Base-by-base conservation (phyloP, 2,329 filamentous ascomycete genomes). In the Fusarium pseudograminearum region DNA sequence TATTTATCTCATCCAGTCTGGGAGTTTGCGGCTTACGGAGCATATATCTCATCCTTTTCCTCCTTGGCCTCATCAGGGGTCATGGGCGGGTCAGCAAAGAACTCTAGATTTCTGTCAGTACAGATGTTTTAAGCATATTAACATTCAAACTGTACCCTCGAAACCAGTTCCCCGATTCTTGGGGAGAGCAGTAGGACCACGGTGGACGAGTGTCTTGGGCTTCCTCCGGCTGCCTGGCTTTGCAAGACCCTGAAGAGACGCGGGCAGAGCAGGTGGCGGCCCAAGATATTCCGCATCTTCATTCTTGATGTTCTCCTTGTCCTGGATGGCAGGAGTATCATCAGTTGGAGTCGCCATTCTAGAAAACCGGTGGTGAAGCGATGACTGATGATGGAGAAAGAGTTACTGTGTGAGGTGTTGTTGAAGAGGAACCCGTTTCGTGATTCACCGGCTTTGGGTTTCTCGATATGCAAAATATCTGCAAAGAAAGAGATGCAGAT, bases 41-140 rank as follows among this genome's bases (percentile, higher is more conserved):
- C 78, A 76, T 97, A 99, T 26, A 96, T 81, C 15, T 86, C 83
- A 22, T 85, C 74, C 41, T 75, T 81, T 74, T 97, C 92, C 52
- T 91, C 85, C 5, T 85, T 80, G 50, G 87, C 85, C 75, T 97
- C 90, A 0, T 84, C 84, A 0, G 90, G 89, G 0, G 91, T 94
- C 65, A 97, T 81, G 0, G 94, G 94, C 2, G 90, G 85, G 78
- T 98, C 95, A 15, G 91, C 89, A 76, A 88, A 96, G 78, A 89
- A 93, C 66, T 94, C 90, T 87, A 59, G 50, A 31, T 9, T 20
- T 41, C 20, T 34, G 62, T 74, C 56, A 52, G 34, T 7, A 30
- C 11, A 11, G 18, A 3, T 34, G n/a, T 38, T 16, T 1, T 15
- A 9, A 46, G 15, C 7, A 63, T 56, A 46, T 61, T 58, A 20